Conservation (phyloP, 2,329 filamentous ascomycete genomes). For the Venturiaceae sp. region DNA sequence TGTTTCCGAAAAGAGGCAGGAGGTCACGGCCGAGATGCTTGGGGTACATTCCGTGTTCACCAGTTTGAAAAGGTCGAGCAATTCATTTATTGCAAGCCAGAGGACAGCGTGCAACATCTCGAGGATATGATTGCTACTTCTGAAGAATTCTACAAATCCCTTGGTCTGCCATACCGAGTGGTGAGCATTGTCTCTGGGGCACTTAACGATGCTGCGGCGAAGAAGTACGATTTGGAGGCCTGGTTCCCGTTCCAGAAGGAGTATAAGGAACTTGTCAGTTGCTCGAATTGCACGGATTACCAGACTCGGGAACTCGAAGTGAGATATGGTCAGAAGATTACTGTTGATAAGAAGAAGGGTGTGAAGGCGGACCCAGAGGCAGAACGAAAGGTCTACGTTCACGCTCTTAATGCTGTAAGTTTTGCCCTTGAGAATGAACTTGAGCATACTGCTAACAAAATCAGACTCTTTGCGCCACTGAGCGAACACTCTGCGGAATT, state of each 20-base stretch:
- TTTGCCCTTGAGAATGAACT: slow-evolving; percentile 79
- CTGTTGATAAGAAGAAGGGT: slow-evolving; percentile 71
- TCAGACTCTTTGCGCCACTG: slow-evolving; percentile 67
- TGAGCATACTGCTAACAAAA: slow-evolving; percentile 88
- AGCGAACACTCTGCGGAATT: slow-evolving; percentile 79
- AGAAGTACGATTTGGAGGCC: slow-evolving; percentile 92
- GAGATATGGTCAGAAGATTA: slow-evolving; percentile 76
- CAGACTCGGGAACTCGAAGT: slow-evolving; percentile 92
- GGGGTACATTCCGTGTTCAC: slow-evolving; percentile 96
- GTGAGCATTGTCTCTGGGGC: slow-evolving; percentile 95
- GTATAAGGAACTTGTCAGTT: slow-evolving; percentile 87
- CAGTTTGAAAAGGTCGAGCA: slow-evolving; percentile 94
- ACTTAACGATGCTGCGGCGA: slow-evolving; percentile 76
- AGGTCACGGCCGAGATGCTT: slow-evolving; percentile 83
- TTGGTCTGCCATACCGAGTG: slow-evolving; percentile 82
- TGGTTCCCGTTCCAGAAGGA: slow-evolving; percentile 96
- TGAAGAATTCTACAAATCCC: slow-evolving; percentile 89
- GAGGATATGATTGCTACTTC: slow-evolving; percentile 86
- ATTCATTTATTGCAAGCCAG: slow-evolving; percentile 72
- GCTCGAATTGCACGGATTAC: slow-evolving; percentile 97
- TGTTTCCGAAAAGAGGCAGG: slow-evolving; percentile 96
- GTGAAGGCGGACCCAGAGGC: slow-evolving; percentile 16
- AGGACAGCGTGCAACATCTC: slow-evolving; percentile 87
- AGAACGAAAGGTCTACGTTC: slow-evolving; percentile 83
- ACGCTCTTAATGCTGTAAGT: slow-evolving; percentile 76